phyloP scores from a whole-genome alignment of 2,329 filamentous ascomycete species.

The Fusarium hostae region DNA sequence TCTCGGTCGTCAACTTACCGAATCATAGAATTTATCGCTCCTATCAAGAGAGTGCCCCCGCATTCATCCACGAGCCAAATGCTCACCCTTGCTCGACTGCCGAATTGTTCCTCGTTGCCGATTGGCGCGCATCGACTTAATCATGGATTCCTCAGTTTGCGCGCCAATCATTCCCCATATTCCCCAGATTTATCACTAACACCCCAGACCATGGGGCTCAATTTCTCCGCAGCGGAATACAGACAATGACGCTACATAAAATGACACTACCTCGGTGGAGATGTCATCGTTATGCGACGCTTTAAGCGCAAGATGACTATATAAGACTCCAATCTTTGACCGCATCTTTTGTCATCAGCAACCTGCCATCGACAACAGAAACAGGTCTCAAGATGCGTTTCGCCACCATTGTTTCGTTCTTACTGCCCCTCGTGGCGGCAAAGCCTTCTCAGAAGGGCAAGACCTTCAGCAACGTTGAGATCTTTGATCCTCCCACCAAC shows the following conservation, averaged over 20 bases:
- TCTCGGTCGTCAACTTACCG: slow-evolving; percentile 14
- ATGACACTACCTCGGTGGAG: slow-evolving; percentile 16
- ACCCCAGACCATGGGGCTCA: slow-evolving; percentile 16
- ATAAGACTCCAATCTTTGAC: slow-evolving; percentile 8
- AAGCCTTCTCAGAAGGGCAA: slow-evolving; percentile 21
- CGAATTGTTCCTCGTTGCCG: background rate
- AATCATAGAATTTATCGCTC: slow-evolving; percentile 14
- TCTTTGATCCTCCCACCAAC: slow-evolving; percentile 56
- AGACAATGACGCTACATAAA: background rate
- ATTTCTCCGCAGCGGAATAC: slow-evolving; percentile 26
- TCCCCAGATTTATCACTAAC: slow-evolving; percentile 21
- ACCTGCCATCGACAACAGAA: slow-evolving; percentile 3
- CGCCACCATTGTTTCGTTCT: slow-evolving; percentile 15
- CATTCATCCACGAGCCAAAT: background rate
- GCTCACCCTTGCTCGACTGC: slow-evolving; percentile 17
- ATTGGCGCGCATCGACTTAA: slow-evolving; percentile 30
- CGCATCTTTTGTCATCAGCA: background rate
- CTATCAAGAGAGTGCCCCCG: slow-evolving; percentile 28
- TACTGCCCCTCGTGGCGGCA: slow-evolving; percentile 32
- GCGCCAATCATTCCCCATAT: slow-evolving; percentile 34
- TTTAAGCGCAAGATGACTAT: background rate
- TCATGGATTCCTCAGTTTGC: background rate
- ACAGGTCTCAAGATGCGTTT: slow-evolving; percentile 30
- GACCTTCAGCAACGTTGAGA: slow-evolving; percentile 46
- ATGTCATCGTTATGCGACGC: background rate